These are phyloP conservation scores for Ustilago curta DNA, from an alignment of 1,284 basidiomycete species.

Conservation along the genomic window DNA sequence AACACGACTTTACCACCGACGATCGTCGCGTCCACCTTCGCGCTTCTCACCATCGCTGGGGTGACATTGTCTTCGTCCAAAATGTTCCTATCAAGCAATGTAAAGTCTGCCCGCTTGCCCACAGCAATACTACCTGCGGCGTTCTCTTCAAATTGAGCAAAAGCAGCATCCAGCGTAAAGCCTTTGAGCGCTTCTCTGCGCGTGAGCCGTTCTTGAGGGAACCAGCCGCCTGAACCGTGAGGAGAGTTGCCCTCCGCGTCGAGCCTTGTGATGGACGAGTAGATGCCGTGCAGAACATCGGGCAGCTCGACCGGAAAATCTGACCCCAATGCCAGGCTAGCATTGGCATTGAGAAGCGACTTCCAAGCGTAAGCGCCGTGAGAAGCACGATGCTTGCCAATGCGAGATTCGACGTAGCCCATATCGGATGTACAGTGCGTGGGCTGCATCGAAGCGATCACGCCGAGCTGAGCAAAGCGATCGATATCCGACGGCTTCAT, in stretches of 20 bases:
- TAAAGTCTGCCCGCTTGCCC: slow-evolving; percentile 87
- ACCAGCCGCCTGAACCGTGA: slow-evolving; percentile 79
- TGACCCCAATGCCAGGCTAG: slow-evolving; percentile 81
- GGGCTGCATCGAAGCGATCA: slow-evolving; percentile 91
- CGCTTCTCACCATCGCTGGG: slow-evolving; percentile 76
- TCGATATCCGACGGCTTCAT: slow-evolving; percentile 74
- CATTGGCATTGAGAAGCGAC: slow-evolving; percentile 74
- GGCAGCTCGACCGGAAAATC: slow-evolving; percentile 81
- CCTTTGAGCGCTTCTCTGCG: slow-evolving; percentile 76
- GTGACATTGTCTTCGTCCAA: slow-evolving; percentile 74
- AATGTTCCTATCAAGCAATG: slow-evolving; percentile 82
- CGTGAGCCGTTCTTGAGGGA: slow-evolving; percentile 77
- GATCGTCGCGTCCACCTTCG: slow-evolving; percentile 79
- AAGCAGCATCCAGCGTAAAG: slow-evolving; percentile 88
- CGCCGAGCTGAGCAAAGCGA: slow-evolving; percentile 79
- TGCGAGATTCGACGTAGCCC: slow-evolving; percentile 75
- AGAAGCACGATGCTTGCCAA: slow-evolving; percentile 73
- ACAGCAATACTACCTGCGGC: slow-evolving; percentile 74
- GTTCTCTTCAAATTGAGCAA: slow-evolving; percentile 83
- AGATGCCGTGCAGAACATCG: slow-evolving; percentile 75
- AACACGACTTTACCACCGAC: slow-evolving; percentile 81
- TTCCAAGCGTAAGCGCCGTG: slow-evolving; percentile 87
- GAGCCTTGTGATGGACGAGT: slow-evolving; percentile 83
- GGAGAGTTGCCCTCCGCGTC: slow-evolving; percentile 80
- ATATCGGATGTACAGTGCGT: slow-evolving; percentile 89